Evolutionary conservation across 495 filamentous ascomycete species (phyloP), one percentile per base, ranked within the genome.

Genomic region (Clohesyomyces aquaticus): DNA sequence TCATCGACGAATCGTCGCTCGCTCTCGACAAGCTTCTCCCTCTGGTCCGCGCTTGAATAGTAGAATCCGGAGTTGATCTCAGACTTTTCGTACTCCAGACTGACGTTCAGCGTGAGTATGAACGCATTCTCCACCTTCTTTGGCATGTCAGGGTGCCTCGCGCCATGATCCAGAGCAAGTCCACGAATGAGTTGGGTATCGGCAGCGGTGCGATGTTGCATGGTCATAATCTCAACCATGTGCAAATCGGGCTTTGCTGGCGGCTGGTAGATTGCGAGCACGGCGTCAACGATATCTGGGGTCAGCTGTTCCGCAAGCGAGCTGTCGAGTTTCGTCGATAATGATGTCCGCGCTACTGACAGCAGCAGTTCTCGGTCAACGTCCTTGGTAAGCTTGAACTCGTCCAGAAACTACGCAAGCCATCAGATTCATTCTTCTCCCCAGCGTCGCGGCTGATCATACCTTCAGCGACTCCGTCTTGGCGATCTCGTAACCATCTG

Each of bases 181-280:
- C 94, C 94, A 63, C 88, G 85, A 72, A 99, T 96, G 43, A 99
- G 85, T 71, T 96, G 91, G 25, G 94, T 99, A 75, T 99, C 94
- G 11, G 94, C 89, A 48, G 94, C 93, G 38, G 89, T 90, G 59
- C 93, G 91, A 79, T 99, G 94, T 75, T 98, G 94, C 94, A 99
- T 99, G 73, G 95, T 97, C 95, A 98, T 98, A 67, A 99, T 97
- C 77, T 99, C 94, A 65, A 99, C 82, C 94, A 99, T 99, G 78
- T 98, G 93, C 64, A 99, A 77, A 75, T 99, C 94, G 47, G 94
- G 94, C 79, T 97, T 98, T 66, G 86, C 87, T 27, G 91, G 90
- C 26, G 91, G 76, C 72, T 89, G 82, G 79, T 96, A 93, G 74
- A 99, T 99, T 49, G 95, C 82, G 55, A 98, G 84, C 47, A 98